These are phyloP conservation scores for Fusarium phyllophilum DNA, from an alignment of 2,329 filamentous ascomycete species.

Conservation along the genomic window DNA sequence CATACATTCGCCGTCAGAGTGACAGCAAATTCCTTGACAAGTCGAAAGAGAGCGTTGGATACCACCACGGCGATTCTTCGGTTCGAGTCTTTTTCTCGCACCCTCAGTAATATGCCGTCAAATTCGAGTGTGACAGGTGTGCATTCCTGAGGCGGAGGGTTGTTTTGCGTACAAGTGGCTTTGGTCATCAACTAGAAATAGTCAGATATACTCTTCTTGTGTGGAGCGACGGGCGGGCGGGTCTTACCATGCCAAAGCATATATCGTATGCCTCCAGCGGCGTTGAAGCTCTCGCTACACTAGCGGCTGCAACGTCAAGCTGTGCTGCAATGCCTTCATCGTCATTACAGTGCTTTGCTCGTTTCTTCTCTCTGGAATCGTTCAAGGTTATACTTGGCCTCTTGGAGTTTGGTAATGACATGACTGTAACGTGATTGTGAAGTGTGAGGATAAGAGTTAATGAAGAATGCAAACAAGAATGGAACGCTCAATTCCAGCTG, in stretches of 20 bases:
- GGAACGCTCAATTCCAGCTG: not conserved
- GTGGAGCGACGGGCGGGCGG: not conserved
- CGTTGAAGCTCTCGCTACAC: no score
- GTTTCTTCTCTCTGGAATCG: not conserved
- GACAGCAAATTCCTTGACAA: not conserved
- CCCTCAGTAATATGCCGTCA: not conserved
- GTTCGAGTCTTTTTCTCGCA: not conserved
- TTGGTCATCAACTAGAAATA: not conserved
- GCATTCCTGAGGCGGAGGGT: not conserved
- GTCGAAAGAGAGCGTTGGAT: not conserved
- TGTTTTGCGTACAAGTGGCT: not conserved
- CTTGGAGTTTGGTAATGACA: not conserved
- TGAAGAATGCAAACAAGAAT: not conserved
- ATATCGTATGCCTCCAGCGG: not conserved
- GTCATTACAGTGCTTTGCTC: not conserved
- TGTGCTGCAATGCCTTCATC: not conserved
- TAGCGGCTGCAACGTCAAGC: not conserved
- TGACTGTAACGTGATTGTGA: not conserved
- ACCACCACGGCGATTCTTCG: not conserved
- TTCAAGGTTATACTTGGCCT: not conserved
- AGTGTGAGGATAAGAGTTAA: not conserved
- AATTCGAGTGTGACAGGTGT: not conserved
- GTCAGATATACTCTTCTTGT: not conserved
- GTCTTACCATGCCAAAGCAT: not conserved
- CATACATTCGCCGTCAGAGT: not conserved